Conservation (phyloP, 1,284 basidiomycete genomes). For the Trametes polyzona region DNA sequence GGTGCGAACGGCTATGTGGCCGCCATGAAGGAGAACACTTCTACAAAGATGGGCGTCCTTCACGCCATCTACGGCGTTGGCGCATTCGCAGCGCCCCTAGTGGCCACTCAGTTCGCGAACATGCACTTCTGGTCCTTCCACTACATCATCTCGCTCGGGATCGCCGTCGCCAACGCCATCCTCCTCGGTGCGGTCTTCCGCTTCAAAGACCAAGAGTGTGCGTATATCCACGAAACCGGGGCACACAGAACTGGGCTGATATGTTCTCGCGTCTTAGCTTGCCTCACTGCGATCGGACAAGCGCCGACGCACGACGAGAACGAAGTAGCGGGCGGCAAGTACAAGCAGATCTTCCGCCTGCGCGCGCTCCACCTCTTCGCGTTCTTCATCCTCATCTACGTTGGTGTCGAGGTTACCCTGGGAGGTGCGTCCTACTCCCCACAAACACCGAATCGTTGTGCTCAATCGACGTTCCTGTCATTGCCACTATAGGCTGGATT, state of each 20-base stretch:
- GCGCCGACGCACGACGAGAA: slow-evolving; percentile 21
- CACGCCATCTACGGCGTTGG: slow-evolving; percentile 59
- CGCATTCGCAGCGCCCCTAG: slow-evolving; percentile 60
- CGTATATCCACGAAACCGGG: too few relatives aligned
- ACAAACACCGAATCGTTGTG: too few relatives aligned
- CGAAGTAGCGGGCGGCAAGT: slow-evolving; percentile 30
- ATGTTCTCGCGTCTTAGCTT: slow-evolving; percentile 26
- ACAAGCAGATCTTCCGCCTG: slow-evolving; percentile 43
- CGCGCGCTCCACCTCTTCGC: slow-evolving; percentile 47
- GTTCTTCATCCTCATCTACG: slow-evolving; percentile 49
- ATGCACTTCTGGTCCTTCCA: slow-evolving; percentile 61
- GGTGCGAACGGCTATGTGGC: slow-evolving; percentile 59
- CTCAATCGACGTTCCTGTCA: background rate
- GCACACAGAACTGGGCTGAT: too few relatives aligned
- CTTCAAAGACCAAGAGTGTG: slow-evolving; percentile 59
- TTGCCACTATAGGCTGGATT: slow-evolving; percentile 46
- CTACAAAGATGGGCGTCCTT: slow-evolving; percentile 61
- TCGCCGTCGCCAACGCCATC: slow-evolving; percentile 52
- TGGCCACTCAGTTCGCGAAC: slow-evolving; percentile 65
- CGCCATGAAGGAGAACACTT: slow-evolving; percentile 45
- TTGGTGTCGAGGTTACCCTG: slow-evolving; percentile 52
- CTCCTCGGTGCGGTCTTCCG: slow-evolving; percentile 54
- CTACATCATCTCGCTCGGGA: slow-evolving; percentile 61
- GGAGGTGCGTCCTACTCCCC: slow-evolving; percentile 37
- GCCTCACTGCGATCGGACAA: slow-evolving; percentile 41